Evolutionary conservation across 176 grass and related monocot species (phyloP), one percentile per base, ranked within the genome.

Genomic region (Canna indica): DNA sequence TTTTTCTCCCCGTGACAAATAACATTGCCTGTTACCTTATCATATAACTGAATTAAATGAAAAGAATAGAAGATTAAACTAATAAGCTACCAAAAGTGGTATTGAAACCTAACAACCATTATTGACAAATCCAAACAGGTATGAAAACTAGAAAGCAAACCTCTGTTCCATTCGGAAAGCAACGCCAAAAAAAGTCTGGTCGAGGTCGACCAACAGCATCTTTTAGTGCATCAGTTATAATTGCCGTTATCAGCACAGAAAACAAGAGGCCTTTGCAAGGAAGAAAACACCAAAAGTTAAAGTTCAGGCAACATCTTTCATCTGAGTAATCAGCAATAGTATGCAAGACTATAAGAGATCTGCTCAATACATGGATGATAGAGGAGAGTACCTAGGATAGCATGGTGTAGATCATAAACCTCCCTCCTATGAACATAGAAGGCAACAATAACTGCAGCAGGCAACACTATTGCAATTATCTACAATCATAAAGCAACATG

Each of bases 131-230:
- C 53, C 25, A 31, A 36, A 71, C 6, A 41, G 3, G 64, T 25
- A 27, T 42, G 48, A 32, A 27, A 30, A 29, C 45, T 1, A 11
- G 52, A 72, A 45, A 74, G 65, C 70, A 52, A 75, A 90, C 94
- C 84, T 90, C 75, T 73, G 85, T 90, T 80, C 94, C 90, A 82
- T 99, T 86, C 17, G 94, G 94, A 71, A 99, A 99, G 29, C 89
- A 92, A 26, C 90, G 82, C 90, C 90, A 93, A 67, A 88, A 99
- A 75, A 99, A 93, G 78, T 93, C 90, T 6, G 90, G 94, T 77
- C 94, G 81, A 24, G 84, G 94, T 75, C 90, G 86, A 12, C 94
- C 94, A 72, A 88, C 84, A 29, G 84, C 73, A 74, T 64, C 75
- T 81, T 93, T 93, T n/a, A 93, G 70, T 36, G 75, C 80, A 36